These are phyloP conservation scores for Guillardia theta DNA, from an alignment of 78 protist species.

Conservation along the genomic window DNA sequence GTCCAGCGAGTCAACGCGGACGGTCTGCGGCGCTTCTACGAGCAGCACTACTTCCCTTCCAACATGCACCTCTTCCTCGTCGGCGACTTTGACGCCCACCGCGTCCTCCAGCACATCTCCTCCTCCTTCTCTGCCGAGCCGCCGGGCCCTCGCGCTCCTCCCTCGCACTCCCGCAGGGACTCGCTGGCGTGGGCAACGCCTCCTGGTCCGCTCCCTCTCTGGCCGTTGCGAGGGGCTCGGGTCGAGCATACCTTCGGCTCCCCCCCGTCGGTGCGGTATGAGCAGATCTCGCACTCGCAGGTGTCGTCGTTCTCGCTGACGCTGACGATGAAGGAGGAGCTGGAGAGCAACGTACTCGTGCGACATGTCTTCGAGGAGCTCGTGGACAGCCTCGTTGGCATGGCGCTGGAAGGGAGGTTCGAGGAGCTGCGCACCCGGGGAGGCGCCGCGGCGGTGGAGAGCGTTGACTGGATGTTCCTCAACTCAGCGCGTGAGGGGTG, in stretches of 20 bases:
- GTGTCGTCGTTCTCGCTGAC: not conserved
- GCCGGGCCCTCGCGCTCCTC: not conserved
- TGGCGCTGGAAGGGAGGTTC: not conserved
- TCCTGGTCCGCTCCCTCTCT: too few species aligned
- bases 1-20: not conserved
- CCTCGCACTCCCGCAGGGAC: not conserved
- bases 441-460: not conserved
- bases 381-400: not conserved
- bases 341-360: not conserved
- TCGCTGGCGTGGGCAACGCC: not conserved
- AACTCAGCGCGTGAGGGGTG: not conserved
- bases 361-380: not conserved
- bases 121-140: not conserved
- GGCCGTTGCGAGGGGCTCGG: not conserved
- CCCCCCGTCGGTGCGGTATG: not conserved
- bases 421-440: not conserved
- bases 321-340: not conserved
- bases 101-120: not conserved
- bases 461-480: not conserved
- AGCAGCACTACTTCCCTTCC: not conserved
- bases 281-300: not conserved
- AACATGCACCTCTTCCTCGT: conserved; percentile 28
- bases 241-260: not conserved
- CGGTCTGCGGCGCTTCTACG: conserved; percentile 8
- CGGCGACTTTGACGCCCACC: not conserved